A percentile compares a stretch with the other conserved stretches of the same genome.
Evolutionary conservation across 345 rosid species (phyloP).

Genomic region (Citrus medica): DNA sequence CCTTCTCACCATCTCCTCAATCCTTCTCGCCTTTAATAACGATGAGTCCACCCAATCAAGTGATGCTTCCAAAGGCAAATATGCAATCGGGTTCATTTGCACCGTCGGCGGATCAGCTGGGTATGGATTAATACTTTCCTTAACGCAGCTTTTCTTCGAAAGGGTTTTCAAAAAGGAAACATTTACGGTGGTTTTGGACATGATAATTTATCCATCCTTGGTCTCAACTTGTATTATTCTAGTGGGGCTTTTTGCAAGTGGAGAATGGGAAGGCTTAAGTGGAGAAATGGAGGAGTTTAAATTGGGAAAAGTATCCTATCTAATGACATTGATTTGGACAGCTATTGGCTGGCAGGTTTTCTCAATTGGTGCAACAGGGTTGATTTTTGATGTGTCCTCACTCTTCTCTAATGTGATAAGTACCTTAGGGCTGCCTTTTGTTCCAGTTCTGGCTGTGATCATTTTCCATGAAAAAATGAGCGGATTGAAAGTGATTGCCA

Average conservation of each 20-base stretch:
- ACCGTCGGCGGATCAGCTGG: conserved; percentile 22
- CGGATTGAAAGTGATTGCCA: conserved; percentile 36
- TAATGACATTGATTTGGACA: conserved; percentile 33
- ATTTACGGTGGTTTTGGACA: conserved; percentile 24
- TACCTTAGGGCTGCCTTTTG: conserved; percentile 31
- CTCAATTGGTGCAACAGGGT: conserved; percentile 24
- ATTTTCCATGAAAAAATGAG: conserved; percentile 36
- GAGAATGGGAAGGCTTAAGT: conserved; percentile 32
- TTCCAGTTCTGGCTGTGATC: conserved; percentile 35
- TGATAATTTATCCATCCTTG: conserved; percentile 27
- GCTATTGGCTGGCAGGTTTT: conserved; percentile 34
- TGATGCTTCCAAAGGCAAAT: conserved; percentile 13
- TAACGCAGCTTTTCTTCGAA: conserved; percentile 8
- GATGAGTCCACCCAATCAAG: conserved; percentile 13
- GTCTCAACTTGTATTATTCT: conserved; percentile 18
- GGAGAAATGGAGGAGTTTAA: conserved; percentile 32
- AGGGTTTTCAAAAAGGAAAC: conserved; percentile 23
- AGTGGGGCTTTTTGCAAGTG: conserved; percentile 42
- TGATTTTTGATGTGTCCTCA: conserved; percentile 40
- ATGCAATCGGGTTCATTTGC: conserved; percentile 39
- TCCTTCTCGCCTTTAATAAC: conserved; percentile 31
- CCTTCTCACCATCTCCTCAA: conserved; percentile 42
- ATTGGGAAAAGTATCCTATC: conserved; percentile 28
- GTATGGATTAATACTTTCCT: conserved; percentile 17
- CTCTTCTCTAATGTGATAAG: conserved; percentile 34